Conservation (phyloP, 148 eudicot species). For the Selenicereus undatus region DNA sequence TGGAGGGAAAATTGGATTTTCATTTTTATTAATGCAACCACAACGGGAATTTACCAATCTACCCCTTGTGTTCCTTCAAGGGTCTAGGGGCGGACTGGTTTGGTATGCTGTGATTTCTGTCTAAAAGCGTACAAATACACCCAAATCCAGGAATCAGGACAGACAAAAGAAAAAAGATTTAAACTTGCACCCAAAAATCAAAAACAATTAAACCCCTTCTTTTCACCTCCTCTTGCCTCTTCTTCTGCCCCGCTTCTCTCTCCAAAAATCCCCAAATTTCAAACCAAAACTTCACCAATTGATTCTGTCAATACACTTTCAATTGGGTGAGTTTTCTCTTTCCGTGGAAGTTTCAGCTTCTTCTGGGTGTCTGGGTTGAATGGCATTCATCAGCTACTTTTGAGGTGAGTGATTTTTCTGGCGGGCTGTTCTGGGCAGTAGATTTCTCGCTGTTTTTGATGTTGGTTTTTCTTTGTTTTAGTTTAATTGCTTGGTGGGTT, state of each 20-base stretch:
- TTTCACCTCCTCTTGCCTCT: constrained; percentile 5
- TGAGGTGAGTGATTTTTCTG: constrained; percentile 12
- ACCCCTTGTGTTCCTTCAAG: constrained; percentile 11
- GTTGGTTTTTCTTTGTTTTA: background rate
- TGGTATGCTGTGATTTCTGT: background rate
- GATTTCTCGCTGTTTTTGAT: background rate
- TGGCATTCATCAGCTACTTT: constrained; percentile 23
- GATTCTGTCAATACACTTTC: background rate
- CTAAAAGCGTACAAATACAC: constrained; percentile 10
- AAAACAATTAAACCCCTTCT: constrained; percentile 1
- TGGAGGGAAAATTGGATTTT: constrained; percentile 34
- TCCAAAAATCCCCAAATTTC: constrained; percentile 14
- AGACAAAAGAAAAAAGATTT: background rate
- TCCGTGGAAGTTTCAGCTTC: background rate
- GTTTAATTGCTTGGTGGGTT: constrained; percentile 4
- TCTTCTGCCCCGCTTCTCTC: constrained; percentile 1
- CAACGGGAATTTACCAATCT: constrained; percentile 9
- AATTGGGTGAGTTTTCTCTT: constrained; percentile 12
- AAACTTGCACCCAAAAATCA: background rate
- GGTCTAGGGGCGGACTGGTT: background rate
- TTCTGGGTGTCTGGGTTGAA: constrained; percentile 9
- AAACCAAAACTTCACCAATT: background rate
- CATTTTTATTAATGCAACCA: background rate
- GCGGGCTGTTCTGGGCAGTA: background rate
- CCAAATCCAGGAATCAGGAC: constrained; percentile 15